Base-by-base conservation (phyloP, 208 protist genomes). In the Crithidia expoeki region DNA sequence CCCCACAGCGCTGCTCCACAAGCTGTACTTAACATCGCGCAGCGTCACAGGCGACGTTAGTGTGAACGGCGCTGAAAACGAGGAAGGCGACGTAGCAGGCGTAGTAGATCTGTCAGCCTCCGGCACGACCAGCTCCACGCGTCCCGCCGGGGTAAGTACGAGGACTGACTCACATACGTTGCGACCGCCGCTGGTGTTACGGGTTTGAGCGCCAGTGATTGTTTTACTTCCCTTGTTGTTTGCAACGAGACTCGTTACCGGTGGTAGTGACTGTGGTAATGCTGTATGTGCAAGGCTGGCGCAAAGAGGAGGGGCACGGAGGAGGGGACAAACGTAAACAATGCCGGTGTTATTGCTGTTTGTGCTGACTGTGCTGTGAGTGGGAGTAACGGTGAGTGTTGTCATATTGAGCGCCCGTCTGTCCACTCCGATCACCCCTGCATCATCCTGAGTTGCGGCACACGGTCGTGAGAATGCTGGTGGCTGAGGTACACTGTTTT, bases 1-100 rank as follows among this genome's bases (percentile, higher is more conserved):
- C 11, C 84, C 88, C 28, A 89, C 59, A 4, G 79, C 79, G 25
- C 72, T 85, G 60, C 84, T 61, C 52, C 85, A 32, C 12, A 91
- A 47, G 49, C 75, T 84, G 44, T 75, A 32, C 56, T 81, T 75
- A 2, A 89, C 65, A 76, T 93, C 88, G 11, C 49, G 38, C 4
- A 85, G 51, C 3, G 77, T 88, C 4, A 86, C 72, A 14, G 70
- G 28, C 4, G 16, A 23, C 19, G 34, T 19, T 1, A 38, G 44
- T 9, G 4, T 28, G 16, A n/a, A 21, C 16, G 58, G 11, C 27
- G 36, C 2, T 38, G 25, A 23, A 19, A 2, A 16, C 4, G 11
- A n/a, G 25, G 44, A 4, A 6, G 40, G 12, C 19, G 44, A 5
- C 36, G 5, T 40, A 5, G 36, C 36, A 5, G 12, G 9, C 36